A percentile compares a stretch with the other conserved stretches of the same genome.
phyloP scores from a whole-genome alignment of 148 eudicot species.

The Nepenthes gracilis region DNA sequence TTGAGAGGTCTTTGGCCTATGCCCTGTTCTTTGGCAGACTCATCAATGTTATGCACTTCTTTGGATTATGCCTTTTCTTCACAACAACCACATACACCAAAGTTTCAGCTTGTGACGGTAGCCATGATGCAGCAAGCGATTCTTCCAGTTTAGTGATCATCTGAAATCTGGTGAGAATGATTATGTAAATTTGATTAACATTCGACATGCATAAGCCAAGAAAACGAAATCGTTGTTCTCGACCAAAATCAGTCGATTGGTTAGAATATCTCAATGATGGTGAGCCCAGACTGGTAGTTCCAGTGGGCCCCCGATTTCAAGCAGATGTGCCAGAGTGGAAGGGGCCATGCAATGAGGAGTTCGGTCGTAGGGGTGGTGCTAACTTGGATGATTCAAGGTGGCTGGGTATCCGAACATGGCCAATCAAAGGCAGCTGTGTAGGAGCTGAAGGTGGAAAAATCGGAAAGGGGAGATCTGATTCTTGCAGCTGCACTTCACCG shows the following conservation, averaged over 20 bases:
- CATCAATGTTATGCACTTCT: too few relatives aligned
- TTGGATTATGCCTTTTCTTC: too few relatives aligned
- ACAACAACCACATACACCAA: too few relatives aligned
- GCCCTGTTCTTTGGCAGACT: too few relatives aligned
- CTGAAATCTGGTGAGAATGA: too few relatives aligned
- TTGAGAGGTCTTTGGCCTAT: too few relatives aligned
- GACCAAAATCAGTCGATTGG: slow-evolving; percentile 23
- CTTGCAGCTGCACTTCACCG: slow-evolving; percentile 40
- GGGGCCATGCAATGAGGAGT: slow-evolving; percentile 16
- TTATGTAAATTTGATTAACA: not conserved
- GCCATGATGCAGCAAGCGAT: too few relatives aligned
- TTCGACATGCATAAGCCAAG: slow-evolving; percentile 33
- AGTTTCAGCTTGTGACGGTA: too few relatives aligned
- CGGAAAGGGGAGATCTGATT: slow-evolving; percentile 59
- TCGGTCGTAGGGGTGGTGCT: not conserved
- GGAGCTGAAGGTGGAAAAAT: slow-evolving; percentile 8
- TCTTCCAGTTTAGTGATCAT: too few relatives aligned
- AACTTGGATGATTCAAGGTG: slow-evolving; percentile 22
- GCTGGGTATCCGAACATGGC: slow-evolving; percentile 56
- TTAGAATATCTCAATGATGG: slow-evolving; percentile 20
- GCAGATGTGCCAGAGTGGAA: slow-evolving; percentile 44
- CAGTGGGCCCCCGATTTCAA: slow-evolving; percentile 75
- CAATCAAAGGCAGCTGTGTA: slow-evolving; percentile 8
- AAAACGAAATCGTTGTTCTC: slow-evolving; percentile 17
- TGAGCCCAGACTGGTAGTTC: slow-evolving; percentile 29